Percentiles rank a stretch among this genome's conserved stretches.
phyloP scores from a whole-genome alignment of 768 basidiomycete genomes.

The Cubamyces lactineus region DNA sequence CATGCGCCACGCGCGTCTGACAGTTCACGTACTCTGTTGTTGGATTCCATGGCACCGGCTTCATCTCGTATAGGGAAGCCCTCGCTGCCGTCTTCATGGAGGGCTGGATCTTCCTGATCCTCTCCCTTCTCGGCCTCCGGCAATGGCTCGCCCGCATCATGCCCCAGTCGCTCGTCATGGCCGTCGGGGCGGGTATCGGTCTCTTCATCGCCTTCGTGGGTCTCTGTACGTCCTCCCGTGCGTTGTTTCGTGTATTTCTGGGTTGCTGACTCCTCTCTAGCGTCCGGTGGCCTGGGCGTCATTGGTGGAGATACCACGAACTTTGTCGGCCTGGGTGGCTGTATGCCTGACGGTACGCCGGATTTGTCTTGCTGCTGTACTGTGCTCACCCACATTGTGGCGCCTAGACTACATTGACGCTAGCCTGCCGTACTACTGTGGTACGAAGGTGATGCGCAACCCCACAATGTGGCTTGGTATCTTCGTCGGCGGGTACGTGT shows the following conservation, averaged over 20 bases:
- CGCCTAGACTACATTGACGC: conserved; percentile 48
- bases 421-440: conserved; percentile 62
- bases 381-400: conserved; percentile 16
- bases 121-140: conserved; percentile 81
- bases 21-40: conserved; percentile 90
- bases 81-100: conserved; percentile 87
- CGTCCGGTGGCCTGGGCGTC: conserved; percentile 68
- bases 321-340: conserved; percentile 78
- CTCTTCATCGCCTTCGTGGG: conserved; percentile 77
- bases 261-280: conserved; percentile 39
- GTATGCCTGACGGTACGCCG: conserved; percentile 50
- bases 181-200: conserved; percentile 87
- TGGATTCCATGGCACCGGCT: conserved; percentile 77
- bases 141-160: conserved; percentile 90
- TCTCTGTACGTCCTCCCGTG: conserved; percentile 11
- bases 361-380: neutral
- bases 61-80: conserved; percentile 77
- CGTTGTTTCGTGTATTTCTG: too few relatives aligned
- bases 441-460: conserved; percentile 61
- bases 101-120: conserved; percentile 85
- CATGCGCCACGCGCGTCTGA: neutral
- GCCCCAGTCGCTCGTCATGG: conserved; percentile 83
- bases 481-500: conserved; percentile 73
- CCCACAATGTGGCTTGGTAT: conserved; percentile 91
- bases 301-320: conserved; percentile 75